These are phyloP conservation scores for Andrographis paniculata DNA, from an alignment of 305 asterid genomes.

Conservation along the genomic window DNA sequence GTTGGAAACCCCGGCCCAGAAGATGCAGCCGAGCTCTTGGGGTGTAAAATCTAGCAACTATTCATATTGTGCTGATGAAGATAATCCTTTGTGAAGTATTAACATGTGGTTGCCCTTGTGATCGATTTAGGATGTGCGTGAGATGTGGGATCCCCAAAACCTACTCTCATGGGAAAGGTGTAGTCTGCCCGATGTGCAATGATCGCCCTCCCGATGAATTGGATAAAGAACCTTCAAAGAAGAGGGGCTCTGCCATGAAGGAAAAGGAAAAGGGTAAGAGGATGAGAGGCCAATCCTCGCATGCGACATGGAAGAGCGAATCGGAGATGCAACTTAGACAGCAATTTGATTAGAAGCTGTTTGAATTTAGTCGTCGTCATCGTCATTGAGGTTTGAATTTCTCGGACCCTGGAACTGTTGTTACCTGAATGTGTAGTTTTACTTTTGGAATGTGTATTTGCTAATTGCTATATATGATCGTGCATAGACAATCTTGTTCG, in stretches of 20 bases:
- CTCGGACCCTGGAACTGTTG: too few relatives aligned
- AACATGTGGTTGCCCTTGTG: not conserved
- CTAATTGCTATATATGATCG: too few relatives aligned
- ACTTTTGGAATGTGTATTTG: too few relatives aligned
- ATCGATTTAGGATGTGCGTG: slow-evolving; percentile 61
- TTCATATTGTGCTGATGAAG: not conserved
- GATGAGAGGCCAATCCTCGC: slow-evolving; percentile 95
- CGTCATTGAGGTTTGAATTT: too few relatives aligned
- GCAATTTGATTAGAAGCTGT: slow-evolving; percentile 62
- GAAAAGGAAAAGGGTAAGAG: slow-evolving; percentile 92
- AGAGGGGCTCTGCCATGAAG: slow-evolving; percentile 63
- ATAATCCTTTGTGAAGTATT: not conserved
- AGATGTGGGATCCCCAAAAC: slow-evolving; percentile 84
- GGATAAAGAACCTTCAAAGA: slow-evolving; percentile 47
- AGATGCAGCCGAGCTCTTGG: slow-evolving; percentile 76
- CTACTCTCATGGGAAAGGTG: slow-evolving; percentile 50
- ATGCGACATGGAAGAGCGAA: slow-evolving; percentile 93
- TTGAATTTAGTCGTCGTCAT: too few relatives aligned
- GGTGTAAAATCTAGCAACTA: slow-evolving; percentile 25
- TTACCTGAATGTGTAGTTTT: too few relatives aligned
- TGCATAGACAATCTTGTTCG: too few relatives aligned
- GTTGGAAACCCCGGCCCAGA: slow-evolving; percentile 59
- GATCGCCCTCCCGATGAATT: slow-evolving; percentile 51
- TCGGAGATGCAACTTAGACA: slow-evolving; percentile 95
- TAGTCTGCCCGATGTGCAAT: slow-evolving; percentile 74